Conservation (phyloP, 192 early-diverging fungal genomes). For the Entomortierella chlamydospora region DNA sequence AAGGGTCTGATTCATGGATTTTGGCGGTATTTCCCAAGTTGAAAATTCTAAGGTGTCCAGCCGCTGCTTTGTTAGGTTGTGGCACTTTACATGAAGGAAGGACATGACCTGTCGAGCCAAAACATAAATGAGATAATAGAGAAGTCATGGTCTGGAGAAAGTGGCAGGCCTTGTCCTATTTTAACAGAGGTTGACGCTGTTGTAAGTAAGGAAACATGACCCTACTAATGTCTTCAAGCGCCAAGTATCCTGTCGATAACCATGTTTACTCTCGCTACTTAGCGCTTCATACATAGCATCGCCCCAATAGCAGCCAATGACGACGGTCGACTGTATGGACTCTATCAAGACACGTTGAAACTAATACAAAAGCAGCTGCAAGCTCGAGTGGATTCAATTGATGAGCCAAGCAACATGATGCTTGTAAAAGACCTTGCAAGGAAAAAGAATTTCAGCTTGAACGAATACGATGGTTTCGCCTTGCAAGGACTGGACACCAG, state of each 20-base stretch:
- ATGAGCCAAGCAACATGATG: not conserved
- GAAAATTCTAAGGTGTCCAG: too few relatives aligned
- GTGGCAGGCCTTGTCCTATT: not conserved
- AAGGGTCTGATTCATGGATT: too few relatives aligned
- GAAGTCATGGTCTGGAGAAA: slow-evolving; percentile 7
- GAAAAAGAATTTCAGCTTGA: not conserved
- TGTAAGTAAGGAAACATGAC: not conserved
- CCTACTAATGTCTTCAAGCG: not conserved
- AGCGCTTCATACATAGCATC: not conserved
- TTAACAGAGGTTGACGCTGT: not conserved
- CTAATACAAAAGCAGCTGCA: not conserved
- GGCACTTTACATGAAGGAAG: slow-evolving; percentile 5
- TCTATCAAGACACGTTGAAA: slow-evolving; percentile 20
- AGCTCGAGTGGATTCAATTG: not conserved
- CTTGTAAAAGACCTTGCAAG: not conserved
- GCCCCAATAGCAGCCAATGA: slow-evolving; percentile 13
- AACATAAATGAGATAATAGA: slow-evolving; percentile 3
- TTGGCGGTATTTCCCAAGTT: too few relatives aligned
- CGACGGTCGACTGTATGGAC: slow-evolving; percentile 17
- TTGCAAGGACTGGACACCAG: not conserved
- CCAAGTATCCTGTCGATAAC: not conserved
- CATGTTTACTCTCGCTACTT: too few relatives aligned
- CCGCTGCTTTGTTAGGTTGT: slow-evolving; percentile 20
- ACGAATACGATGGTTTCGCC: not conserved
- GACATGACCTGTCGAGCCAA: not conserved